Conservation (phyloP, 768 basidiomycete species). For the Leucosporidium creatinivorum region DNA sequence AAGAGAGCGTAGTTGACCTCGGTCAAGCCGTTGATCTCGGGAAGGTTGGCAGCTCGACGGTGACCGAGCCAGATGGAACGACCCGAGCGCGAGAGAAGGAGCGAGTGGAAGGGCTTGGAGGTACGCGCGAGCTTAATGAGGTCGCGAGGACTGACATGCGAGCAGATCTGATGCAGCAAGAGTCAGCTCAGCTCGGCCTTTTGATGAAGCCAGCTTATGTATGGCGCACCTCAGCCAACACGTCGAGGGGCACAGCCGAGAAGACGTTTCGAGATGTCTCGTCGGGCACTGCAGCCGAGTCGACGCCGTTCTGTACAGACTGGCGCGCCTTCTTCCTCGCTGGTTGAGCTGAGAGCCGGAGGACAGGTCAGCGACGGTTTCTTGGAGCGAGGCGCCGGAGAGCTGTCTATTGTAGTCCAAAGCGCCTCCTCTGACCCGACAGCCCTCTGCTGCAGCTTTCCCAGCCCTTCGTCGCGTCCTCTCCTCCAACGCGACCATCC, state of each 20-base stretch:
- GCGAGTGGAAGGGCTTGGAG: not conserved
- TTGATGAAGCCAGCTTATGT: not conserved
- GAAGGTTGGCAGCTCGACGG: not conserved
- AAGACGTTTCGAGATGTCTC: not conserved
- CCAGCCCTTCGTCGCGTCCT: too few relatives aligned
- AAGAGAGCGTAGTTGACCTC: too few relatives aligned
- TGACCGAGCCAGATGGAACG: not conserved
- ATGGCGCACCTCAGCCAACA: not conserved
- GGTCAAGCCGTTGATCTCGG: too few relatives aligned
- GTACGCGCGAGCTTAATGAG: not conserved
- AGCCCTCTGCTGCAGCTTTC: too few relatives aligned
- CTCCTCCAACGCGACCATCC: too few relatives aligned
- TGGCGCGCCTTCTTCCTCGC: not conserved
- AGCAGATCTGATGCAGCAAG: not conserved
- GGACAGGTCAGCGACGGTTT: too few relatives aligned
- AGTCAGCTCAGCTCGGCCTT: not conserved
- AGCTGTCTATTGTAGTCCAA: too few relatives aligned
- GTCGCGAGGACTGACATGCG: not conserved
- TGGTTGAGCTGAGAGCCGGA: too few relatives aligned
- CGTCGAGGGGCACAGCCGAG: not conserved
- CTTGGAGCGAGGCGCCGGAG: too few relatives aligned
- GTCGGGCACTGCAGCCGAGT: not conserved
- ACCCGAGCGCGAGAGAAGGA: not conserved
- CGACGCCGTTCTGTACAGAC: not conserved
- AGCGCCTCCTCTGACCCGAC: too few relatives aligned